Evolutionary conservation across 371 early-diverging fungal genomes (phyloP).

Genomic region (Apophysomyces elegans): DNA sequence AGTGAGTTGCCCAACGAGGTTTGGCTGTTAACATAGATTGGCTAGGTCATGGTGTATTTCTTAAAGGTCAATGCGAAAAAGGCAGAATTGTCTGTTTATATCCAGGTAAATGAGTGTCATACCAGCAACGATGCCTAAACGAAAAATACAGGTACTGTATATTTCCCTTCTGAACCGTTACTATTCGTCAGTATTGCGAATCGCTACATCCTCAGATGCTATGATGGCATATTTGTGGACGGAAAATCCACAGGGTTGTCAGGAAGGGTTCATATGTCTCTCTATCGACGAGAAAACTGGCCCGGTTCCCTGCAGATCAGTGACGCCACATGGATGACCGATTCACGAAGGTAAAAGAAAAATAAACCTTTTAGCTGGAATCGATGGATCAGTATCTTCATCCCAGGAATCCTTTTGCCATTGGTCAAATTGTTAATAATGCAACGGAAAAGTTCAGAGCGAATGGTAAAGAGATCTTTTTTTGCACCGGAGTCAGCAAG

Average conservation of each 20-base stretch:
- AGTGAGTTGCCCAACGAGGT: background rate
- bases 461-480: constrained; percentile 38
- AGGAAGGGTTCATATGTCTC: constrained; percentile 45
- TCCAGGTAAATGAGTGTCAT: constrained; percentile 23
- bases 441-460: constrained; percentile 35
- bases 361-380: background rate
- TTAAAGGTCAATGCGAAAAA: constrained; percentile 22
- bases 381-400: background rate
- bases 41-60: constrained; percentile 29
- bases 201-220: constrained; percentile 59
- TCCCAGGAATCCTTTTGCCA: constrained; percentile 52
- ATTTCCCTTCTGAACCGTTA: constrained; percentile 55
- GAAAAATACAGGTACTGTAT: constrained; percentile 41
- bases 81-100: constrained; percentile 38
- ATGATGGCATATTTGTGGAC: constrained; percentile 61
- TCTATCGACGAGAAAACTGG: constrained; percentile 57
- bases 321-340: constrained; percentile 55
- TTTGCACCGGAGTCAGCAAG: background rate
- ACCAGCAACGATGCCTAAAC: background rate
- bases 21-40: background rate
- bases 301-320: constrained; percentile 59
- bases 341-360: constrained; percentile 19
- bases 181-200: constrained; percentile 57
- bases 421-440: constrained; percentile 65
- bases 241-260: constrained; percentile 57